These are phyloP conservation scores for Podosphaera fusca DNA, from an alignment of 2,329 filamentous ascomycete genomes.

Conservation along the genomic window DNA sequence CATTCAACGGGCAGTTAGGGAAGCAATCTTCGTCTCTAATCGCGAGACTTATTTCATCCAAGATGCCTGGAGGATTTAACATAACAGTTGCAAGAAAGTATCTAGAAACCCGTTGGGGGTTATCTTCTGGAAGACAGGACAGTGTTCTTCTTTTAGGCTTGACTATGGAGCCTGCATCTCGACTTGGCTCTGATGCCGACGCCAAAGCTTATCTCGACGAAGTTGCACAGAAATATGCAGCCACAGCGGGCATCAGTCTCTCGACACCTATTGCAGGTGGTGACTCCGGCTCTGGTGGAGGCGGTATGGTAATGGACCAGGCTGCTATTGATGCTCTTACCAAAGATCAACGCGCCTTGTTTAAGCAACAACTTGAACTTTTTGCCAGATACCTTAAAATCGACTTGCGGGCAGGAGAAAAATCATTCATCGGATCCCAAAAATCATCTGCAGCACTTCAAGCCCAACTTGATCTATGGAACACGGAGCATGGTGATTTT, in stretches of 20 bases:
- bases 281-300: constrained; percentile 41
- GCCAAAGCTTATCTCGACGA: constrained; percentile 84
- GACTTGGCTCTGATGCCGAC: constrained; percentile 72
- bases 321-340: constrained; percentile 90
- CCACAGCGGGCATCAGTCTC: constrained; percentile 60
- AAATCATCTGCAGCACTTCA: constrained; percentile 75
- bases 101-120: constrained; percentile 78
- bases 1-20: constrained; percentile 95
- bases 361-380: constrained; percentile 95
- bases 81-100: constrained; percentile 93
- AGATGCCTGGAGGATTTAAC: constrained; percentile 99
- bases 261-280: constrained; percentile 55
- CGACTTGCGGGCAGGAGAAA: constrained; percentile 89
- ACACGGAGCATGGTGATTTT: constrained; percentile 83
- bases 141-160: constrained; percentile 70
- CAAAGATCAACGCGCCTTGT: constrained; percentile 83
- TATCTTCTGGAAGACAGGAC: constrained; percentile 71
- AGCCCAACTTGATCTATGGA: constrained; percentile 85
- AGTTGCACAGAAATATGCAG: constrained; percentile 72
- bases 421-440: constrained; percentile 65
- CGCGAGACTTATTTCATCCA: constrained; percentile 86
- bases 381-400: constrained; percentile 92
- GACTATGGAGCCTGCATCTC: constrained; percentile 76
- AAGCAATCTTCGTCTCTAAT: constrained; percentile 89
- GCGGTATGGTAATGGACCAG: constrained; percentile 99